Evolutionary conservation across 192 early-diverging fungal genomes (phyloP).

Genomic region (Diversispora eburnea): DNA sequence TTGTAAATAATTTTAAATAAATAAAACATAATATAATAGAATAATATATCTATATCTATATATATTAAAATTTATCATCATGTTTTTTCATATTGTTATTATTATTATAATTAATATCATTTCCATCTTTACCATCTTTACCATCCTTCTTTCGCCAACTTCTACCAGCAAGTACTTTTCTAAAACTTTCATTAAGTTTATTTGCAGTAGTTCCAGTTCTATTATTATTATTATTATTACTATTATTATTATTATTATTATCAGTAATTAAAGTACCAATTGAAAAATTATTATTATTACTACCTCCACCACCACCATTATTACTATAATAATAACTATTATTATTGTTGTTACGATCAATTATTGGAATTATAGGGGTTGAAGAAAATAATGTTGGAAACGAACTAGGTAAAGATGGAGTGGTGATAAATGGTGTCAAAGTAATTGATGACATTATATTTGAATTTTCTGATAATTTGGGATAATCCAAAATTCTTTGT

Average conservation of each 20-base stretch:
- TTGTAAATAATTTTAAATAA: too few relatives aligned
- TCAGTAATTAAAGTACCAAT: not conserved
- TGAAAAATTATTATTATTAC: too few relatives aligned
- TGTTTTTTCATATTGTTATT: too few relatives aligned
- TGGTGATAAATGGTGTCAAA: not conserved
- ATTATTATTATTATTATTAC: too few relatives aligned
- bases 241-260: not conserved
- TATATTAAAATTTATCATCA: too few relatives aligned
- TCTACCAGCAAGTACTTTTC: conserved; percentile 3
- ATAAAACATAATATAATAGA: too few relatives aligned
- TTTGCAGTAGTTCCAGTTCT: not conserved
- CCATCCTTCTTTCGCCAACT: not conserved
- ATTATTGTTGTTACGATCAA: not conserved
- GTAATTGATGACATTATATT: conserved; percentile 37
- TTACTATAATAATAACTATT: too few relatives aligned
- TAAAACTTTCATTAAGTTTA: conserved; percentile 20
- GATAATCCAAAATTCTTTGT: conserved; percentile 38
- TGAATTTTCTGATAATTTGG: conserved; percentile 45
- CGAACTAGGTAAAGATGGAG: conserved; percentile 5
- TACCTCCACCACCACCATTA: too few relatives aligned
- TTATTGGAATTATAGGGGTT: not conserved
- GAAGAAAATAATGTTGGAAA: conserved; percentile 10
- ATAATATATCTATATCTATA: too few relatives aligned
- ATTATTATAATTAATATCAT: too few relatives aligned
- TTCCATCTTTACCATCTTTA: not conserved